Evolutionary conservation across 2,329 filamentous ascomycete genomes (phyloP), one percentile per base, ranked within the genome.

Genomic region (Sporothrix humicola): DNA sequence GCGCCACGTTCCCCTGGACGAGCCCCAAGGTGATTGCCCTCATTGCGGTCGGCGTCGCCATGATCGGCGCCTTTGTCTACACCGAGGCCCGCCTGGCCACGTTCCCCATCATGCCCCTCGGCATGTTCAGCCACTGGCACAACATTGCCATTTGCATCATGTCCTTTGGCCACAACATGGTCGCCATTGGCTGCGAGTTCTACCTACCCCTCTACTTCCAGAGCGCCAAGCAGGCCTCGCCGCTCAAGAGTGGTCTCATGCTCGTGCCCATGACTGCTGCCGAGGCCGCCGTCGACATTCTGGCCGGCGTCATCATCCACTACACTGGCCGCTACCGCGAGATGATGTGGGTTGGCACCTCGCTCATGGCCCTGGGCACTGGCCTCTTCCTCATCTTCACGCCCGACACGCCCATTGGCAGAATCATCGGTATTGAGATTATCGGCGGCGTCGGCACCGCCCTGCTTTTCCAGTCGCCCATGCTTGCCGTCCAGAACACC

Each of bases 401-500:
- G 58, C 79, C 87, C 15, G 82, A 85, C 17, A 78, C 82, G 17
- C 81, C 84, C 76, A 81, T 83, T 77, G 70, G 75, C 61, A 83
- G 81, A 74, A 77, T 87, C 23, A 77, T 86, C 76, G 75, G 85
- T 66, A 90, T 84, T 76, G 86, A 90, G 78, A 79, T 90, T 46
- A 81, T 90, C 31, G 83, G 82, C 4, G 89, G 88, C n/a, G 78
- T 87, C 1, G 89, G 89, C n/a, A 83, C 87, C 4, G 88, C 88
- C 0, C 85, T 87, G 56, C 87, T 88, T 76, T 88, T 89, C 78
- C 87, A 90, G 78, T 82, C 87, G 0, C 89, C 88, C 0, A 80
- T 90, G 42, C 84, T 90, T 31, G 87, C 87, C 0, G 83, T 92
- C 7, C 90, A 92, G 75, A 84, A 87, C 6, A 85, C 85, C 23